Evolutionary conservation across 306 rosid genomes (phyloP).

Genomic region (Rubus idaeus): DNA sequence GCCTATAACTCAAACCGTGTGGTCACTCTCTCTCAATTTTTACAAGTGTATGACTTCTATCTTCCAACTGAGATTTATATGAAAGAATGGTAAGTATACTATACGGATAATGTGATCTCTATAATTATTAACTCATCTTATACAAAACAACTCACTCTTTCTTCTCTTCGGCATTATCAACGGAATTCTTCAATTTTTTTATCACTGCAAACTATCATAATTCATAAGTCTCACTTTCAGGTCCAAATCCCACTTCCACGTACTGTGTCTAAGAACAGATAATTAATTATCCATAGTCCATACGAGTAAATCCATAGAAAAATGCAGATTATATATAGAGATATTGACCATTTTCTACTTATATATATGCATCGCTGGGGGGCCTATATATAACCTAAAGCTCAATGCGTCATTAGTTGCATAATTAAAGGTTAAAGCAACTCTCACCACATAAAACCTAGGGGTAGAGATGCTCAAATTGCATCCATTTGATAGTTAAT

Average conservation of each 20-base stretch:
- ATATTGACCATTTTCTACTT: neutral
- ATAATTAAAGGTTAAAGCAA: slow-evolving; percentile 1
- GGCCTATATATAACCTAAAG: neutral
- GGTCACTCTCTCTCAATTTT: neutral
- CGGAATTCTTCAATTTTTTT: neutral
- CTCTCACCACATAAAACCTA: neutral
- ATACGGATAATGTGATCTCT: neutral
- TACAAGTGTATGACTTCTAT: neutral
- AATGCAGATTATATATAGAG: neutral
- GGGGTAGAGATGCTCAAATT: too few relatives aligned
- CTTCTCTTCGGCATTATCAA: neutral
- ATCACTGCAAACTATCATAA: too few relatives aligned
- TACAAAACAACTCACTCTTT: neutral
- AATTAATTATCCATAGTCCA: neutral
- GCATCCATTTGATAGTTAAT: too few relatives aligned
- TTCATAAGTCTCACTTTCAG: neutral
- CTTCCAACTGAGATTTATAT: neutral
- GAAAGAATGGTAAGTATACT: neutral
- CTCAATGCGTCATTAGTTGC: slow-evolving; percentile 4
- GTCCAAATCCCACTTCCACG: slow-evolving; percentile 2
- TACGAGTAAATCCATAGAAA: neutral
- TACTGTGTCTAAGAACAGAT: neutral
- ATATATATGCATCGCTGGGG: neutral
- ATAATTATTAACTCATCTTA: too few relatives aligned
- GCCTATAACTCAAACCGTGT: neutral